These are phyloP conservation scores for Clausena lansium DNA, from an alignment of 345 rosid genomes.

Conservation along the genomic window DNA sequence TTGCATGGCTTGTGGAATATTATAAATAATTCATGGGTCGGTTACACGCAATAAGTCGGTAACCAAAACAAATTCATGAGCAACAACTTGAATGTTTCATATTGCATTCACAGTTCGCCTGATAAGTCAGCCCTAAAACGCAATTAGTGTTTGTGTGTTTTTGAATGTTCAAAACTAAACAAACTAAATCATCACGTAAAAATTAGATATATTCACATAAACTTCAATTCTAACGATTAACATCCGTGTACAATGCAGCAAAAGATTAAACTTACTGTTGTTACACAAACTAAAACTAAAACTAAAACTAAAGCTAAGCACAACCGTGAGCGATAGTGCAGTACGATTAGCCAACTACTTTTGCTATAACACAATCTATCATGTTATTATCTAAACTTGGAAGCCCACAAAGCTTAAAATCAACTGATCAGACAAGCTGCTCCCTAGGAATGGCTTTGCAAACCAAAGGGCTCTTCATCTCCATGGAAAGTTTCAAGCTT, in stretches of 20 bases:
- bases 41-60: neutral
- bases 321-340: neutral
- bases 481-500: conserved; percentile 55
- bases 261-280: neutral
- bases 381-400: neutral
- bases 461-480: conserved; percentile 55
- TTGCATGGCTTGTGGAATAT: neutral
- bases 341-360: neutral
- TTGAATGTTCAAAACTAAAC: too few relatives aligned
- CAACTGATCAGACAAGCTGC: conserved; percentile 3
- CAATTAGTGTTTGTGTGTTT: too few relatives aligned
- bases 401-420: neutral
- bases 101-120: neutral
- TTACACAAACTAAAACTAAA: neutral
- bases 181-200: neutral
- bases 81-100: neutral
- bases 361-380: neutral
- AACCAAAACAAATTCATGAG: neutral
- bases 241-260: neutral
- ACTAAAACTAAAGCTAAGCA: neutral
- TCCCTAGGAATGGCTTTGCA: conserved; percentile 53
- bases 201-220: neutral
- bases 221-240: neutral
- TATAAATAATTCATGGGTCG: neutral
- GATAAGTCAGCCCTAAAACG: too few relatives aligned